Evolutionary conservation across 768 basidiomycete species (phyloP).

Genomic region (Russula sp.): DNA sequence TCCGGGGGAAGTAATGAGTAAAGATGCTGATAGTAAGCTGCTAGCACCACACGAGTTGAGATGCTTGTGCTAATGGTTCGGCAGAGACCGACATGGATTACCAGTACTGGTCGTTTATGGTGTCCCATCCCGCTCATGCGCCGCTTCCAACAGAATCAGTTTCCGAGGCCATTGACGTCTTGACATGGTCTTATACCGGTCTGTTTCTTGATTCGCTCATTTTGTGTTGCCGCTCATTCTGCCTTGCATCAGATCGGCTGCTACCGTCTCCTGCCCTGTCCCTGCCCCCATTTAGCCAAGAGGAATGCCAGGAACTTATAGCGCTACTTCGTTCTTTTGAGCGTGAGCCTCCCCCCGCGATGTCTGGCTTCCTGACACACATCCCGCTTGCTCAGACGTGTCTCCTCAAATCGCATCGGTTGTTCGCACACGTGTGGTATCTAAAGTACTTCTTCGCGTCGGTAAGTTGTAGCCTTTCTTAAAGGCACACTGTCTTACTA

Average conservation of each 20-base stretch:
- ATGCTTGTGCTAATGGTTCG: not conserved
- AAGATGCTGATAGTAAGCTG: slow-evolving; percentile 40
- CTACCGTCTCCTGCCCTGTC: slow-evolving; percentile 52
- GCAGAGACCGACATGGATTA: slow-evolving; percentile 71
- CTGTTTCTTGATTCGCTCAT: slow-evolving; percentile 16
- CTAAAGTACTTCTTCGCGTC: slow-evolving; percentile 23
- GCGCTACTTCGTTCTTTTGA: slow-evolving; percentile 46
- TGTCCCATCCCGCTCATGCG: slow-evolving; percentile 70
- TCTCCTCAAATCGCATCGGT: slow-evolving; percentile 6
- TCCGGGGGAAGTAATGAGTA: slow-evolving; percentile 23
- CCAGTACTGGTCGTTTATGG: slow-evolving; percentile 77
- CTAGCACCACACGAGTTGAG: not conserved
- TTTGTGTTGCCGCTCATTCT: not conserved
- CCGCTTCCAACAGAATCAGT: slow-evolving; percentile 50
- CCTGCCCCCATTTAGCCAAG: slow-evolving; percentile 65
- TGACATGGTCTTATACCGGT: slow-evolving; percentile 82
- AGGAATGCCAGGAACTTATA: slow-evolving; percentile 73
- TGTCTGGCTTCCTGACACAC: not conserved
- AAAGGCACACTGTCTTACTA: not conserved
- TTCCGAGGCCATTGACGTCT: slow-evolving; percentile 63
- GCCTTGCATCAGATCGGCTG: slow-evolving; percentile 49
- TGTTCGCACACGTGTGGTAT: slow-evolving; percentile 22
- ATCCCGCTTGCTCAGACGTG: not conserved
- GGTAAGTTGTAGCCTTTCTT: slow-evolving; percentile 9
- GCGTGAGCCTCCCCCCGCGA: slow-evolving; percentile 20